Evolutionary conservation across 2,329 filamentous ascomycete species (phyloP).

Genomic region (Colletotrichum salicis): DNA sequence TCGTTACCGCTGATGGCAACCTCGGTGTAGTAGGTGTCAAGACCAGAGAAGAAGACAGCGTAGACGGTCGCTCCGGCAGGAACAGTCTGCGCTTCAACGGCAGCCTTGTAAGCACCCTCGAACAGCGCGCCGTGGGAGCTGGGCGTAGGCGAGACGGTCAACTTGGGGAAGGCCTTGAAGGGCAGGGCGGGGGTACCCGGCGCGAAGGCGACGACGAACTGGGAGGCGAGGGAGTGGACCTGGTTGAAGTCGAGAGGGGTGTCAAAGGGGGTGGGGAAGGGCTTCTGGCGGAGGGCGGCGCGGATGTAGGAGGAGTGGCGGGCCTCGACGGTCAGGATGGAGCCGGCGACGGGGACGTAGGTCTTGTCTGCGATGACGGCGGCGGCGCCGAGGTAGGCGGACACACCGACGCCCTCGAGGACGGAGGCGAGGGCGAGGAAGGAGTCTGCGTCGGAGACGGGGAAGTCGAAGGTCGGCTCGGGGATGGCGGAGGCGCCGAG

Average conservation of each 20-base stretch:
- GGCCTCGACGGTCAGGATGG: conserved; percentile 72
- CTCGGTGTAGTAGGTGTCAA: conserved; percentile 37
- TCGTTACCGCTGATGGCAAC: conserved; percentile 19
- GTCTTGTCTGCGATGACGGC: conserved; percentile 64
- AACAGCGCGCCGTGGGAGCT: conserved; percentile 40
- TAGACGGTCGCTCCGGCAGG: conserved; percentile 38
- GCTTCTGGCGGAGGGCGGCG: conserved; percentile 55
- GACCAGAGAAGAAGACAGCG: conserved; percentile 47
- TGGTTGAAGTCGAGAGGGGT: conserved; percentile 66
- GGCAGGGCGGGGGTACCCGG: conserved; percentile 63
- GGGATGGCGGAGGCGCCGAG: conserved; percentile 58
- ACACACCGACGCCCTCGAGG: conserved; percentile 73
- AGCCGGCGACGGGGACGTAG: conserved; percentile 70
- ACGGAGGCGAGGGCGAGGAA: conserved; percentile 73
- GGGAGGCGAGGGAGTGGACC: conserved; percentile 72
- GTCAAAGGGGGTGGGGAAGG: conserved; percentile 70
- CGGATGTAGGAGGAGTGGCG: conserved; percentile 73
- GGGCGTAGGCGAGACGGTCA: conserved; percentile 47
- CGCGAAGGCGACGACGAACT: conserved; percentile 70
- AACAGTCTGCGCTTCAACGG: conserved; percentile 28
- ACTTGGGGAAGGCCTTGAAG: conserved; percentile 68
- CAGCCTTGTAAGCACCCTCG: conserved; percentile 37
- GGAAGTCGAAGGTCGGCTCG: conserved; percentile 60
- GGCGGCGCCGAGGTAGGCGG: conserved; percentile 71
- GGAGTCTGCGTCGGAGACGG: conserved; percentile 63